Percentiles rank a stretch among this genome's conserved stretches.
These are phyloP conservation scores for Ophiognomonia clavigignenti-juglandacearum DNA, from an alignment of 2,329 filamentous ascomycete species.

Conservation along the genomic window DNA sequence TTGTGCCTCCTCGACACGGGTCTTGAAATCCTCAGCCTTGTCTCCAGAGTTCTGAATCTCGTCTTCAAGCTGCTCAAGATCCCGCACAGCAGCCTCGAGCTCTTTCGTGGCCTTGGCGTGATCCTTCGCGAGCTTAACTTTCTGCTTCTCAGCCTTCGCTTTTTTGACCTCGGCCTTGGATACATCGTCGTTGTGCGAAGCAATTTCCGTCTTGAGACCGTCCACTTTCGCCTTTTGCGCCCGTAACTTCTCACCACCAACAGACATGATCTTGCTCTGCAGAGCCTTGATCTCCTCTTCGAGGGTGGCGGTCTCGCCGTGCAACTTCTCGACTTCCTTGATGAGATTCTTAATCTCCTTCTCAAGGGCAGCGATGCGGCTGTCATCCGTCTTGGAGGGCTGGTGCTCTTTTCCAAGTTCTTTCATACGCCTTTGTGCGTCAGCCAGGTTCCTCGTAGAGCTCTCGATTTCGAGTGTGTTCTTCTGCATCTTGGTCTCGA, in stretches of 20 bases:
- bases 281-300: constrained; percentile 90
- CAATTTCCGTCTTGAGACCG: constrained; percentile 78
- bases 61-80: constrained; percentile 72
- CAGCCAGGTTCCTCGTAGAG: constrained; percentile 74
- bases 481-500: constrained; percentile 91
- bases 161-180: constrained; percentile 83
- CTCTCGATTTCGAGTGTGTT: constrained; percentile 84
- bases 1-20: constrained; percentile 76
- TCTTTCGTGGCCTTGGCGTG: constrained; percentile 75
- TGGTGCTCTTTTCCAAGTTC: constrained; percentile 80
- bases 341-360: constrained; percentile 73
- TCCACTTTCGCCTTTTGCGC: constrained; percentile 90
- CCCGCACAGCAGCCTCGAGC: constrained; percentile 63
- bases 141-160: constrained; percentile 91
- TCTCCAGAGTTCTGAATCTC: constrained; percentile 74
- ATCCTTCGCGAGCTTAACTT: constrained; percentile 80
- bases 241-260: constrained; percentile 88
- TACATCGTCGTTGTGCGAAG: constrained; percentile 72
- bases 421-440: constrained; percentile 78
- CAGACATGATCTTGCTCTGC: constrained; percentile 97
- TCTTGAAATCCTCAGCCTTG: constrained; percentile 67
- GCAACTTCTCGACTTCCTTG: constrained; percentile 74
- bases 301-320: constrained; percentile 78
- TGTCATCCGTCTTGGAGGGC: constrained; percentile 75
- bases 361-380: constrained; percentile 65